A percentile compares a stretch with the other conserved stretches of the same genome.
These are phyloP conservation scores for Cryptosporidium canis DNA, from an alignment of 169 alveolate genomes.

Conservation along the genomic window DNA sequence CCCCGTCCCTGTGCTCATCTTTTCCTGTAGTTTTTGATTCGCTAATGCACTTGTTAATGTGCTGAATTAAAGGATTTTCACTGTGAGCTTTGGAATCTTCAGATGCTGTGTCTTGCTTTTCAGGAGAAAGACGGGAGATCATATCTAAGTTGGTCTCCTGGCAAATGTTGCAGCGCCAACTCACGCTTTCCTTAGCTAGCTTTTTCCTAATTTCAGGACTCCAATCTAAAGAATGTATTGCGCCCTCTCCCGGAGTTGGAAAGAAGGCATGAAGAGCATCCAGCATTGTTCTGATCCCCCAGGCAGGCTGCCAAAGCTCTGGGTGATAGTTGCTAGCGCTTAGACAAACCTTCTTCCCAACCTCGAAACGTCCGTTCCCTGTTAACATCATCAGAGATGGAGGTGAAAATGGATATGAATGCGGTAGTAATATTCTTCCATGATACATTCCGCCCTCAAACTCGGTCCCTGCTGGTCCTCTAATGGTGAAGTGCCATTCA, in stretches of 20 bases:
- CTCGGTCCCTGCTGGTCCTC: conserved; percentile 88
- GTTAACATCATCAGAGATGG: conserved; percentile 90
- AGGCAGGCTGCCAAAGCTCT: conserved; percentile 94
- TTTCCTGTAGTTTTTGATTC: background rate
- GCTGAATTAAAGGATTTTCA: conserved; percentile 51
- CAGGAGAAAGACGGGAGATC: conserved; percentile 25
- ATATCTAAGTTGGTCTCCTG: conserved; percentile 47
- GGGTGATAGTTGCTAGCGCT: conserved; percentile 89
- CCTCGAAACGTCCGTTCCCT: conserved; percentile 90
- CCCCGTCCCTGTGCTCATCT: background rate
- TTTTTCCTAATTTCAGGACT: conserved; percentile 54
- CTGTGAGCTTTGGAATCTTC: background rate
- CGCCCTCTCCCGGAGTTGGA: conserved; percentile 83
- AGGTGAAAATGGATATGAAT: conserved; percentile 91
- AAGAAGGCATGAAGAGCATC: conserved; percentile 89
- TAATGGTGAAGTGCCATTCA: conserved; percentile 91
- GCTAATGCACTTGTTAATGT: conserved; percentile 28
- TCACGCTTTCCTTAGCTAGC: conserved; percentile 72
- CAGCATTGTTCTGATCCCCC: conserved; percentile 91
- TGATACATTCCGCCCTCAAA: conserved; percentile 93
- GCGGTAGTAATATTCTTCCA: conserved; percentile 90
- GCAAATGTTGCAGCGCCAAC: conserved; percentile 55
- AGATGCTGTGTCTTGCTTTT: background rate
- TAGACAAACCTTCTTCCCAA: conserved; percentile 87
- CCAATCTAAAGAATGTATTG: conserved; percentile 73